Conservation (phyloP, 495 filamentous ascomycete species). For the Neurospora discreta region DNA sequence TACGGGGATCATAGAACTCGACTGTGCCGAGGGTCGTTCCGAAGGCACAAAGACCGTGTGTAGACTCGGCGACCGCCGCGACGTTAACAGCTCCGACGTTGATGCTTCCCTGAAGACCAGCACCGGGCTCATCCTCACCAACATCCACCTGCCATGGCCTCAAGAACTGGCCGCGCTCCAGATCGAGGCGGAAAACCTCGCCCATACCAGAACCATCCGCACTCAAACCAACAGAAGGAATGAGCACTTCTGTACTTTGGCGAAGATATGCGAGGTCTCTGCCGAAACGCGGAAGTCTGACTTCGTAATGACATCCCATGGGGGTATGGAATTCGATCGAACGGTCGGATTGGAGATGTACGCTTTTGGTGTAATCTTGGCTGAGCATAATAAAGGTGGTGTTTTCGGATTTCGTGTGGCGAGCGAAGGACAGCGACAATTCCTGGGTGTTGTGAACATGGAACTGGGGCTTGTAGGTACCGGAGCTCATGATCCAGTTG, state of each 20-base stretch:
- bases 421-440: conserved; percentile 80
- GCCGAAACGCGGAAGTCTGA: conserved; percentile 83
- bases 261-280: conserved; percentile 79
- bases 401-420: conserved; percentile 90
- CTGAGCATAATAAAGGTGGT: conserved; percentile 89
- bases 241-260: conserved; percentile 72
- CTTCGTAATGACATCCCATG: conserved; percentile 74
- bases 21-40: conserved; percentile 94
- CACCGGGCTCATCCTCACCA: conserved; percentile 62
- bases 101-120: conserved; percentile 73
- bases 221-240: conserved; percentile 82
- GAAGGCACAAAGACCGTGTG: conserved; percentile 86
- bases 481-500: conserved; percentile 96
- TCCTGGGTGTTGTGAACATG: conserved; percentile 92
- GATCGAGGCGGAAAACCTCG: conserved; percentile 85
- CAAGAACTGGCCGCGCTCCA: conserved; percentile 78
- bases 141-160: conserved; percentile 69
- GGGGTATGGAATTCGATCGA: conserved; percentile 92
- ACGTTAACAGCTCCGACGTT: conserved; percentile 77
- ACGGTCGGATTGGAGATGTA: conserved; percentile 87
- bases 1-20: conserved; percentile 89
- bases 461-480: conserved; percentile 90
- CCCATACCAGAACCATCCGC: conserved; percentile 58
- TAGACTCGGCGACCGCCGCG: conserved; percentile 78
- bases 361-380: conserved; percentile 84